These are phyloP conservation scores for Wickerhamomyces sydowiorum DNA, from an alignment of 805 yeast species.

Conservation along the genomic window DNA sequence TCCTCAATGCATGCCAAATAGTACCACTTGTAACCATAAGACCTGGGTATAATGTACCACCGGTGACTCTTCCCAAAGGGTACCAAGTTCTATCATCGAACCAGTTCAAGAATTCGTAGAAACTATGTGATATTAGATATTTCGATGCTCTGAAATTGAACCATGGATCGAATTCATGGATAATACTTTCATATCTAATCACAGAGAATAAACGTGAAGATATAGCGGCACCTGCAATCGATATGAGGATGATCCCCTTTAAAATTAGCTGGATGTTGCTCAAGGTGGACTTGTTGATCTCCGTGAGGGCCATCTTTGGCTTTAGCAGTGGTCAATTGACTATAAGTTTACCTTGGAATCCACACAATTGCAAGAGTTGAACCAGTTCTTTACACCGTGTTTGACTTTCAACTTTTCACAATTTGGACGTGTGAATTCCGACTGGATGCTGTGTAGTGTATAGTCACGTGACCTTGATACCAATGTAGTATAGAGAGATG, in stretches of 20 bases:
- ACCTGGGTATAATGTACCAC: constrained; percentile 98
- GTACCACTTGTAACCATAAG: constrained; percentile 96
- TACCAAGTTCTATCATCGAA: constrained; percentile 99
- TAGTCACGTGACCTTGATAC: too few species aligned
- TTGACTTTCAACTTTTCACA: too few species aligned
- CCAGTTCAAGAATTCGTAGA: constrained; percentile 93
- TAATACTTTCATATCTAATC: constrained; percentile 89
- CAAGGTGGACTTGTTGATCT: constrained; percentile 14
- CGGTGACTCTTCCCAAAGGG: constrained; percentile 97
- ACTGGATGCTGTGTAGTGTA: too few species aligned
- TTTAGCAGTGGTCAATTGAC: background rate
- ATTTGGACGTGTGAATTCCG: too few species aligned
- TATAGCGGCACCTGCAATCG: constrained; percentile 87
- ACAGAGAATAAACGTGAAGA: constrained; percentile 94
- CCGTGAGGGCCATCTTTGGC: background rate
- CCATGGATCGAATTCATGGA: constrained; percentile 98
- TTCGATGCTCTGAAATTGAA: constrained; percentile 96
- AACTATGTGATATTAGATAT: constrained; percentile 77
- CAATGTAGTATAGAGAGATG: too few species aligned
- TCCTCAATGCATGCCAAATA: constrained; percentile 66
- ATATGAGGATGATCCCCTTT: constrained; percentile 60
- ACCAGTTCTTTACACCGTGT: too few species aligned
- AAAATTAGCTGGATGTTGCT: constrained; percentile 26
- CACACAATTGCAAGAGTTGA: too few species aligned
- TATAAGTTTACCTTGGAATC: too few species aligned